Conservation (phyloP, 2,329 filamentous ascomycete species). For the Exophiala alcalophila region DNA sequence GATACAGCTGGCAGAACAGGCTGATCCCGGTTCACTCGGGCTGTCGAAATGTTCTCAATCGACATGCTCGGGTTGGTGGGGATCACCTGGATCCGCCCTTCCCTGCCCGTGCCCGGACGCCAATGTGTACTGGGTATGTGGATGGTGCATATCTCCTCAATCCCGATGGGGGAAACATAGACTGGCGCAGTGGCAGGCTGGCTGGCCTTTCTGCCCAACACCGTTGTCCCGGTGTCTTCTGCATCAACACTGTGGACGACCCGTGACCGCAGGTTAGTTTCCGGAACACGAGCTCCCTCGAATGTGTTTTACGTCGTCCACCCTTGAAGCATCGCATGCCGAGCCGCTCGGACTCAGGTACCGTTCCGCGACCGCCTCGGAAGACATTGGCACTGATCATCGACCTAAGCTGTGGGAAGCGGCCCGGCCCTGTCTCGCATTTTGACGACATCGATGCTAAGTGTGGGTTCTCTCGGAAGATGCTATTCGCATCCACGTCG, state of each 20-base stretch:
- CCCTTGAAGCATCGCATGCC: slow-evolving; percentile 19
- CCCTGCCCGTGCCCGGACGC: slow-evolving; percentile 37
- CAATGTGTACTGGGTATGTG: slow-evolving; percentile 37
- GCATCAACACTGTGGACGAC: slow-evolving; percentile 41
- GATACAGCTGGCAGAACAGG: slow-evolving; percentile 23
- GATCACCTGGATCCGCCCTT: slow-evolving; percentile 28
- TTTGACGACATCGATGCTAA: no score
- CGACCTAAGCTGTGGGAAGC: slow-evolving; percentile 32
- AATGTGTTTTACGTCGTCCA: slow-evolving; percentile 21
- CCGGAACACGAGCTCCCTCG: slow-evolving; percentile 37
- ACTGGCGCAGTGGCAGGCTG: no score
- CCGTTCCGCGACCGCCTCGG: slow-evolving; percentile 36
- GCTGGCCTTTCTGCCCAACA: slow-evolving; percentile 35
- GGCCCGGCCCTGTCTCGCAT: no score
- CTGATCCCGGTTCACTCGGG: slow-evolving; percentile 13
- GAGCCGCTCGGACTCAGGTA: slow-evolving; percentile 25
- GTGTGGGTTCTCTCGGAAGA: no score
- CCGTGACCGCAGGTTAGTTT: slow-evolving; percentile 50
- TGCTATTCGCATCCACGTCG: slow-evolving; percentile 10
- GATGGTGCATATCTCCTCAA: slow-evolving; percentile 36
- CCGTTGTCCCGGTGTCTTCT: slow-evolving; percentile 38
- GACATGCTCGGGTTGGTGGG: slow-evolving; percentile 15
- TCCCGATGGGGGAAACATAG: slow-evolving; percentile 45
- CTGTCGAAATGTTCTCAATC: slow-evolving; percentile 8
- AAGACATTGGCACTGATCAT: slow-evolving; percentile 42